Evolutionary conservation across 495 filamentous ascomycete genomes (phyloP), one percentile per base, ranked within the genome.

Genomic region (Delitschia confertaspora): DNA sequence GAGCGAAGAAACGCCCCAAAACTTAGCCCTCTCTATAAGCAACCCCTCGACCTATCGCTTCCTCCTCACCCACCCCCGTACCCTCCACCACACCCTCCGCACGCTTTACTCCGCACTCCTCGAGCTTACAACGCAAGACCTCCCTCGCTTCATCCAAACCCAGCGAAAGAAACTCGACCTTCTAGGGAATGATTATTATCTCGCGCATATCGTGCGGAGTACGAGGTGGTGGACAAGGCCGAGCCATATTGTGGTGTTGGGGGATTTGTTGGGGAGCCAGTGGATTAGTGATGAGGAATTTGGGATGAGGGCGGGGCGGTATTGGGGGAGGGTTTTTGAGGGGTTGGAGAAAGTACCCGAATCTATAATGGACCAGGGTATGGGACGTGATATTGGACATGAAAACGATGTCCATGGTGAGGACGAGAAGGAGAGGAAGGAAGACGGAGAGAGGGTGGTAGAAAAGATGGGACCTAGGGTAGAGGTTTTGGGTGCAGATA

Each of bases 181-280:
- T 3, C 70, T 84, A 47, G 91, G 93, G 1, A 98, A 98, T 63
- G 91, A 98, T 62, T 87, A 77, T 51, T 98, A 95, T 63, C 76
- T 98, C 6, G 82, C 83, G 7, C 91, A 95, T 59, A 83, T 95
- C 34, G 95, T 91, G 67, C 76, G 85, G n/a, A 85, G 79, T 0
- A 59, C 93, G 13, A 72, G 74, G 48, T 89, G 84, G 78, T 87
- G 80, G 78, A 74, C 79, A 3, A 60, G 69, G 17, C 91, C 91
- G 18, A 93, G 85, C 0, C 93, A 98, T 63, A 80, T 88, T 19
- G 78, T 82, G 0, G 87, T 95, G 1, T 70, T 98, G 3, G 91
- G 91, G 3, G 91, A 98, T 56, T 66, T 96, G 39, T 66, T 98
- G 6, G 93, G 91, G n/a, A 94, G 87, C 54, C 91, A 98, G 57